phyloP scores from a whole-genome alignment of 2,329 filamentous ascomycete genomes.

The Pyrenochaeta sp. region DNA sequence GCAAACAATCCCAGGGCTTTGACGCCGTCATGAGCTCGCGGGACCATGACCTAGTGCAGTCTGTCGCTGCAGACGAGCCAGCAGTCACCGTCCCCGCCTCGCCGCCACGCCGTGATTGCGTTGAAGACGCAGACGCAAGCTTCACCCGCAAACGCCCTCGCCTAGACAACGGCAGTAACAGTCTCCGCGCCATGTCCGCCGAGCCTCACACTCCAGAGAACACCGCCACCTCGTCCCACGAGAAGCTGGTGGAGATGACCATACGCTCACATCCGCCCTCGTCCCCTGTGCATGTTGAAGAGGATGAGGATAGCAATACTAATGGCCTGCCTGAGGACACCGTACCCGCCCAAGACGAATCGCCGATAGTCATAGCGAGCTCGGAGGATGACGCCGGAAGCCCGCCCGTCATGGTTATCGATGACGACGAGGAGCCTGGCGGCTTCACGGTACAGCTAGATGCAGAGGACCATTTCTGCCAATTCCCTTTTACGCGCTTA shows the following conservation, averaged over 20 bases:
- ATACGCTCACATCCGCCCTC: constrained; percentile 48
- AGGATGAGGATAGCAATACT: constrained; percentile 21
- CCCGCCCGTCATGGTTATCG: constrained; percentile 50
- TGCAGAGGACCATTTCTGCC: constrained; percentile 39
- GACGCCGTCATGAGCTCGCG: constrained; percentile 45
- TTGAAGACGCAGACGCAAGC: constrained; percentile 55
- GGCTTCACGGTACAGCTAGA: constrained; percentile 29
- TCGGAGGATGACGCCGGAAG: constrained; percentile 29
- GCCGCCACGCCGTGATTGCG: constrained; percentile 53
- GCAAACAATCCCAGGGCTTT: constrained; percentile 24
- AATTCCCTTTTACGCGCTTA: constrained; percentile 40
- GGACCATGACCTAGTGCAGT: constrained; percentile 46
- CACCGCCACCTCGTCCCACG: constrained; percentile 22
- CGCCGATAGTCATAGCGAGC: constrained; percentile 25
- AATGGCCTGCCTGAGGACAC: constrained; percentile 13
- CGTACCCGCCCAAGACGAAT: constrained; percentile 12
- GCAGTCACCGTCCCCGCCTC: constrained; percentile 43
- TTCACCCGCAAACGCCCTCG: constrained; percentile 57
- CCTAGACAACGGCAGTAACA: constrained; percentile 49
- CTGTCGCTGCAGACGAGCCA: constrained; percentile 40
- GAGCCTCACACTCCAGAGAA: constrained; percentile 26
- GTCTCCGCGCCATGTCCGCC: constrained; percentile 41
- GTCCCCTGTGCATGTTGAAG: constrained; percentile 31
- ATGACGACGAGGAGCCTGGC: constrained; percentile 38
- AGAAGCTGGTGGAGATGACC: constrained; percentile 49